Conservation (phyloP, 805 yeast genomes). For the Metschnikowia peoriensis region DNA sequence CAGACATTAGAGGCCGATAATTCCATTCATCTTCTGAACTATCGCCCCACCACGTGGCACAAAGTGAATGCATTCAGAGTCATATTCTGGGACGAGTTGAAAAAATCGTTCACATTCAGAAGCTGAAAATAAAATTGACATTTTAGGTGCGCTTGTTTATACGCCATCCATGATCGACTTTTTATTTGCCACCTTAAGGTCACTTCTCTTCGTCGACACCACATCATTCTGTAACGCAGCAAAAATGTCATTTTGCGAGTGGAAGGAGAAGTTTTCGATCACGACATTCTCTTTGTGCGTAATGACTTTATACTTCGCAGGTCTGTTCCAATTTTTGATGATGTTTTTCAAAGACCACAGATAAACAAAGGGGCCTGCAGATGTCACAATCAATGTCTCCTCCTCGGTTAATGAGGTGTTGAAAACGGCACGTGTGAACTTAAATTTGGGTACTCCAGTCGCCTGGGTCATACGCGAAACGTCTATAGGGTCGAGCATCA, state of each 20-base stretch:
- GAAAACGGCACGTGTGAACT: slow-evolving; percentile 75
- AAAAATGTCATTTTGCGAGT: slow-evolving; percentile 66
- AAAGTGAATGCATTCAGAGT: slow-evolving; percentile 59
- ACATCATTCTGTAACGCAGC: slow-evolving; percentile 77
- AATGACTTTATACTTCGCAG: slow-evolving; percentile 58
- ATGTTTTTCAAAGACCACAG: slow-evolving; percentile 73
- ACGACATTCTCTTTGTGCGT: slow-evolving; percentile 60
- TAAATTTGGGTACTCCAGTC: slow-evolving; percentile 24
- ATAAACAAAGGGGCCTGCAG: slow-evolving; percentile 79
- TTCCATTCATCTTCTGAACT: slow-evolving; percentile 25
- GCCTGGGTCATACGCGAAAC: slow-evolving; percentile 34
- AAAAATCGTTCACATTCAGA: slow-evolving; percentile 49
- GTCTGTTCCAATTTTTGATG: slow-evolving; percentile 46
- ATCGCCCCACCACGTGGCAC: slow-evolving; percentile 52
- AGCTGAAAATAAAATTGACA: not conserved
- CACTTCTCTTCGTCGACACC: slow-evolving; percentile 59
- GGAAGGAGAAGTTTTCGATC: slow-evolving; percentile 77
- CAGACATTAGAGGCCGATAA: slow-evolving; percentile 20
- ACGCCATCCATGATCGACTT: slow-evolving; percentile 4
- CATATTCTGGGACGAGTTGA: slow-evolving; percentile 61
- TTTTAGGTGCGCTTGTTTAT: not conserved
- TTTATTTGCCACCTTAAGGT: slow-evolving; percentile 47
- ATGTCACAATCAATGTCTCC: slow-evolving; percentile 71
- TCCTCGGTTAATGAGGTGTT: slow-evolving; percentile 64
- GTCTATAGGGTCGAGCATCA: slow-evolving; percentile 71